Base-by-base conservation (phyloP, 306 rosid species). In the Cajanus cajan region DNA sequence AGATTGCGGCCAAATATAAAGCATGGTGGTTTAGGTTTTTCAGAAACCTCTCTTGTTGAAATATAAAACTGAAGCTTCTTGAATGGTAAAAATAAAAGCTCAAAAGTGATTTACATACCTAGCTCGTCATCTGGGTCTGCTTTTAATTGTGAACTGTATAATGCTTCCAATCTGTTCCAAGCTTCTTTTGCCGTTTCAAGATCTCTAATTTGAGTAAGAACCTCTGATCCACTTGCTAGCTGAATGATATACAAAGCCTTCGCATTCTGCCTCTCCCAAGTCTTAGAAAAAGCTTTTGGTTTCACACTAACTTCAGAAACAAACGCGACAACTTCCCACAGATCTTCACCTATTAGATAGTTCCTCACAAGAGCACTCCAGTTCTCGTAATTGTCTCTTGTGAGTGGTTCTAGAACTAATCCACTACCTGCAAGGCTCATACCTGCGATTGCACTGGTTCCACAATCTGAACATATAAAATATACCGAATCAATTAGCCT, bases 171-270 rank as follows among this genome's bases (percentile, higher is more conserved):
- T 40, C 22, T 4, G 55, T 69, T 77, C 82, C 85, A 82, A 2
- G 85, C 85, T 0, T 33, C 34, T 69, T 39, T 76, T 67, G 85
- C 82, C 0, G 51, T 41, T 0, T 11, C 1, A 4, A 19, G 15
- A 1, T 28, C 15, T 7, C 24, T 76, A 18, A 82, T 69, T 1
- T 65, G 31, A 28, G 18, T 9, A 9, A 70, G 50, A 28, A 9
- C 62, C n/a, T 76, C 74, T 12, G 50, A 13, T 6, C 62, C 74
- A 19, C 85, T 76, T 2, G 85, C 34, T 0, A 82, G 19, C 64
- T 82, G 85, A 61, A 82, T 82, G 14, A 43, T 52, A 22, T 82
- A 82, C 55, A 82, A 77, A 16, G 82, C 85, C 39, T 50, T 48
- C 0, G 73, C 77, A 18, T 82, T 16, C 2, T 39, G 6, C 45